Base-by-base conservation (phyloP, 805 yeast species). In the Priceomyces fermenticarens region DNA sequence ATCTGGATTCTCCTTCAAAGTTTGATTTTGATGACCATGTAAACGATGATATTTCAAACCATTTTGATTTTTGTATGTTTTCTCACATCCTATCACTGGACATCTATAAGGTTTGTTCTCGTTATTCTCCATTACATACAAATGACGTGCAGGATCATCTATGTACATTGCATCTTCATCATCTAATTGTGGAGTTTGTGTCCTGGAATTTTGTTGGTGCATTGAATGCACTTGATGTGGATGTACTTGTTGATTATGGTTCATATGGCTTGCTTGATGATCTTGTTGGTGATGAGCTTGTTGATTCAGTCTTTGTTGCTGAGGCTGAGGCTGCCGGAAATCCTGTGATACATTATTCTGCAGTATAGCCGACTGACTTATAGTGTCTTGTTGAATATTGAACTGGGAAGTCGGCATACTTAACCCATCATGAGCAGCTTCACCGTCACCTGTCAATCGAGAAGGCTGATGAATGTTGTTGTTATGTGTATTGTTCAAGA, bases 31-130 rank as follows among this genome's bases (percentile, higher is more conserved):
- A 66, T 91, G 99, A 31, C 99, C 99, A 62, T 91, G 99, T 43
- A 85, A 70, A 49, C 96, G 77, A 66, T 93, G 99, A 65, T 93
- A 93, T 63, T 93, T 93, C 58, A 93, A 74, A 12, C 99, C 99
- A 59, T 93, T 93, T 67, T 93, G 99, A 64, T 93, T 93, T 70
- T 93, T 93, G 65, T 93, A 93, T 23, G 91, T 90, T 72, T 93
- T 93, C 54, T 90, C 97, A 65, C 99, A 93, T 6, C 99, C 99
- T 56, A 89, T 86, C 33, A 93, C 99, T 0, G 98, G 99, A 69
- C 99, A 93, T 62, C 85, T 89, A 70, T 84, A 93, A 25, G 99
- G 99, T 63, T 93, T 83, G 60, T 88, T 86, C 52, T 90, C 97
- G 43, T 87, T 90, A 47, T 81, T 83, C 64, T 90, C 97, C 72